phyloP scores from a whole-genome alignment of 2,329 filamentous ascomycete genomes.

The Xylaria digitata region DNA sequence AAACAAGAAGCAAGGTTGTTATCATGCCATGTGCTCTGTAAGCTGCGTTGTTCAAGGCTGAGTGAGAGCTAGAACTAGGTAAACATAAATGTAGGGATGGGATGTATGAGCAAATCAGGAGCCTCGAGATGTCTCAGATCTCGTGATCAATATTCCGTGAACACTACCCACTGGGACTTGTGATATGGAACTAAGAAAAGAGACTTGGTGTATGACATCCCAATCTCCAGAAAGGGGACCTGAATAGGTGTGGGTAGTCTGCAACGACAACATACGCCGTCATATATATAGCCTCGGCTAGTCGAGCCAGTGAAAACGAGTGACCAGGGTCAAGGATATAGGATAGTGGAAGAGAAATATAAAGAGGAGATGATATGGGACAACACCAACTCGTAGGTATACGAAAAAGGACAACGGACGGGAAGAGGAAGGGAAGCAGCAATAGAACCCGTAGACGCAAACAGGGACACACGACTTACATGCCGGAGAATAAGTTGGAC shows the following conservation, averaged over 20 bases:
- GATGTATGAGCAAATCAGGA: conserved; percentile 6
- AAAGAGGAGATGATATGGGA: conserved; percentile 2
- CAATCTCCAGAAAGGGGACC: not conserved
- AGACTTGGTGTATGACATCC: conserved; percentile 12
- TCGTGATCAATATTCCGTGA: conserved; percentile 12
- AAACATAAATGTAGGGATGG: conserved; percentile 1
- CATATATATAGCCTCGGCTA: conserved; percentile 17
- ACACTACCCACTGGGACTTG: conserved; percentile 6
- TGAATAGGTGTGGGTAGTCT: conserved; percentile 8
- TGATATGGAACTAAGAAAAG: not conserved
- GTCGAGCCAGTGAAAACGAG: conserved; percentile 17
- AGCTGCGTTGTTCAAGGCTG: not conserved
- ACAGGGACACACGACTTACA: conserved; percentile 57
- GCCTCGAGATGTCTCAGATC: conserved; percentile 10
- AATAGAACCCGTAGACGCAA: conserved; percentile 20
- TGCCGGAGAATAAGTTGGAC: conserved; percentile 72
- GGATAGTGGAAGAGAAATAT: not conserved
- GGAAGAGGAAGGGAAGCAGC: no score
- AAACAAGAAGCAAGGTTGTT: not conserved
- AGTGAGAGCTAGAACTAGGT: not conserved
- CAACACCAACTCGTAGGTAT: not conserved
- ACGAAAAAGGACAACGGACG: conserved; percentile 2
- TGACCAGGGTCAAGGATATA: conserved; percentile 14
- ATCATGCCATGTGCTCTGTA: not conserved
- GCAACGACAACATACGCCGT: conserved; percentile 15